phyloP scores from a whole-genome alignment of 352 stramenopile species.

The Pythium coloratum region DNA sequence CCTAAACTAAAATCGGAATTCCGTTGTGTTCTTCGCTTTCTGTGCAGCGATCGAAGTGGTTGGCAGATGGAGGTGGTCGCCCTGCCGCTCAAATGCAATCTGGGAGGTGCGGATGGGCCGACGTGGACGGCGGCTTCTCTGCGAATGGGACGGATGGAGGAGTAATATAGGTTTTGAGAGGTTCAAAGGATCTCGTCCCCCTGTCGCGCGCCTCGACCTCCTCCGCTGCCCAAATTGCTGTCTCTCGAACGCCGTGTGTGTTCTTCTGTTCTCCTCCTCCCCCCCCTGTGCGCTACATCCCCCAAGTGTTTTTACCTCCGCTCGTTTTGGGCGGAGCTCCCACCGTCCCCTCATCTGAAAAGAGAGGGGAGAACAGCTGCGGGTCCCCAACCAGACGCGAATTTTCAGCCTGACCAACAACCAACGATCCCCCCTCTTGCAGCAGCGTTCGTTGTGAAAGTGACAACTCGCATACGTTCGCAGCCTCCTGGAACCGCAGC shows the following conservation, averaged over 20 bases:
- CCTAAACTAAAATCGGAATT: constrained; percentile 23
- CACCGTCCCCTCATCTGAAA: not conserved
- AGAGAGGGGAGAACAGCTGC: constrained; percentile 10
- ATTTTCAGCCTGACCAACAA: constrained; percentile 33
- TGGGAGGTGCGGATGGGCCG: not conserved
- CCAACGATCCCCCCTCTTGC: constrained; percentile 18
- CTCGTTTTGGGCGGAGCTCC: not conserved
- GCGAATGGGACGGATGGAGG: not conserved
- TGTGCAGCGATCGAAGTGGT: constrained; percentile 2
- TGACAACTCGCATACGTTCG: constrained; percentile 30
- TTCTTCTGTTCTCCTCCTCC: constrained; percentile 15
- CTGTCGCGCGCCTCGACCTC: constrained; percentile 20
- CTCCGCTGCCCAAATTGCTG: too few relatives aligned
- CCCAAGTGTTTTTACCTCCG: constrained; percentile 11
- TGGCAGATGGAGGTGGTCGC: constrained; percentile 10
- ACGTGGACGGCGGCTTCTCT: not conserved
- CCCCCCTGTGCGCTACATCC: not conserved
- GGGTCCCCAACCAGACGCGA: constrained; percentile 23
- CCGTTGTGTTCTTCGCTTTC: constrained; percentile 13
- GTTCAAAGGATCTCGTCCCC: constrained; percentile 17
- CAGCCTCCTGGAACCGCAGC: not conserved
- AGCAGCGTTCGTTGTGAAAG: constrained; percentile 26
- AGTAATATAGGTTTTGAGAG: constrained; percentile 6
- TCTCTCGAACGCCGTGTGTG: constrained; percentile 2
- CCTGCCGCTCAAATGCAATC: not conserved